These are phyloP conservation scores for Botrytis elliptica DNA, from an alignment of 2,329 filamentous ascomycete genomes.

Conservation along the genomic window DNA sequence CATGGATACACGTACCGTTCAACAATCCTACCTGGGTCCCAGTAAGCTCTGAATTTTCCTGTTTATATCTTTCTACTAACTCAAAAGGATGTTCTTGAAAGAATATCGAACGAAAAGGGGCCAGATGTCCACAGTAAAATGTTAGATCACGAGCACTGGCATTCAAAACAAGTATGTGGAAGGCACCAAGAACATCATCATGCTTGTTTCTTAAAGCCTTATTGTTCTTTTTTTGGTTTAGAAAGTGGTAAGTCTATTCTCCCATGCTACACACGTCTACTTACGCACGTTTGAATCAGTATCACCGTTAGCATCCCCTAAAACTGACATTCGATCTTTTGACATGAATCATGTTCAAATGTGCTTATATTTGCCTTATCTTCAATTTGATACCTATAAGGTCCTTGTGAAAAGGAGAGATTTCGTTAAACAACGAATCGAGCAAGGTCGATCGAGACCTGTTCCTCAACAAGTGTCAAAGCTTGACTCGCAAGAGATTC, in stretches of 20 bases:
- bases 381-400: not conserved
- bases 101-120: constrained; percentile 22
- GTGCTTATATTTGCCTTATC: constrained; percentile 5
- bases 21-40: not conserved
- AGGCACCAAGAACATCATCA: constrained; percentile 21
- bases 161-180: constrained; percentile 24
- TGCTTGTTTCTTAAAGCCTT: constrained; percentile 23
- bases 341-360: not conserved
- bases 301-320: not conserved
- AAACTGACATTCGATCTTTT: not conserved
- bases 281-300: not conserved
- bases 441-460: constrained; percentile 17
- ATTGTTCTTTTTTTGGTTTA: constrained; percentile 17
- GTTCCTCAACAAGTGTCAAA: constrained; percentile 19
- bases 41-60: not conserved
- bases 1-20: constrained; percentile 4
- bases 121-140: constrained; percentile 14
- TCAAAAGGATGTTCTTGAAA: not conserved
- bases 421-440: not conserved
- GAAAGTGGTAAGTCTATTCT: not conserved
- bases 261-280: not conserved
- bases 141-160: constrained; percentile 18
- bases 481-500: constrained; percentile 20
- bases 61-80: not conserved
- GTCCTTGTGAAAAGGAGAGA: not conserved